Percentiles rank a stretch among this genome's conserved stretches.
Conservation (phyloP, 2,329 filamentous ascomycete species). For the Alternaria brassicae region DNA sequence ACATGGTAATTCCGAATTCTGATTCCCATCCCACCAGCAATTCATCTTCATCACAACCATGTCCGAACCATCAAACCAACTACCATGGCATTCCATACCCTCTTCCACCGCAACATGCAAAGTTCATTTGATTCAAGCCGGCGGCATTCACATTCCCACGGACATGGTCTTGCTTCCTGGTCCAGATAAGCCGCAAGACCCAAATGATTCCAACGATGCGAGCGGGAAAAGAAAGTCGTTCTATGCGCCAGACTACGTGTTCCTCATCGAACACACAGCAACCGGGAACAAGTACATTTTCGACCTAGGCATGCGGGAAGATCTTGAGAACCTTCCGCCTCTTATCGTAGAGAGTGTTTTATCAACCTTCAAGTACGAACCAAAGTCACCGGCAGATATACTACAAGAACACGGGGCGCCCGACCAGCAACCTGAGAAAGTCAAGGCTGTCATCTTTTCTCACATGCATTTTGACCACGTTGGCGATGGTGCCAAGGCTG, state of each 20-base stretch:
- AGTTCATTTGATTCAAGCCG: slow-evolving; percentile 47
- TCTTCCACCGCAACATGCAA: slow-evolving; percentile 32
- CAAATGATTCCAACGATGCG: slow-evolving; percentile 45
- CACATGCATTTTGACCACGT: slow-evolving; percentile 54
- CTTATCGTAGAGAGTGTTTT: slow-evolving; percentile 50
- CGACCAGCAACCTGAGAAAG: slow-evolving; percentile 48
- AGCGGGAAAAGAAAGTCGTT: slow-evolving; percentile 30
- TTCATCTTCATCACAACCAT: background rate
- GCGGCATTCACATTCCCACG: slow-evolving; percentile 56
- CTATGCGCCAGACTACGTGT: slow-evolving; percentile 43
- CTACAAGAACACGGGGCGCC: slow-evolving; percentile 31
- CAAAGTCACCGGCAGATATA: slow-evolving; percentile 38
- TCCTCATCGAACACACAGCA: slow-evolving; percentile 40
- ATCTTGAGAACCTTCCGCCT: slow-evolving; percentile 53
- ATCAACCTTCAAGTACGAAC: slow-evolving; percentile 48
- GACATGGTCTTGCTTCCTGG: slow-evolving; percentile 56
- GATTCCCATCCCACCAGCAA: background rate
- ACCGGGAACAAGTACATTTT: slow-evolving; percentile 56
- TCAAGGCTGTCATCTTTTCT: slow-evolving; percentile 51
- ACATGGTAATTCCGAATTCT: background rate
- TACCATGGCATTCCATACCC: slow-evolving; percentile 41
- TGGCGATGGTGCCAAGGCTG: slow-evolving; percentile 48
- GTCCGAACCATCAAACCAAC: background rate
- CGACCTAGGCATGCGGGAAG: slow-evolving; percentile 62
- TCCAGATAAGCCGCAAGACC: slow-evolving; percentile 52